Percentiles rank a stretch among this genome's conserved stretches.
Conservation (phyloP, 208 protist species). For the Wallacemonas sp. region DNA sequence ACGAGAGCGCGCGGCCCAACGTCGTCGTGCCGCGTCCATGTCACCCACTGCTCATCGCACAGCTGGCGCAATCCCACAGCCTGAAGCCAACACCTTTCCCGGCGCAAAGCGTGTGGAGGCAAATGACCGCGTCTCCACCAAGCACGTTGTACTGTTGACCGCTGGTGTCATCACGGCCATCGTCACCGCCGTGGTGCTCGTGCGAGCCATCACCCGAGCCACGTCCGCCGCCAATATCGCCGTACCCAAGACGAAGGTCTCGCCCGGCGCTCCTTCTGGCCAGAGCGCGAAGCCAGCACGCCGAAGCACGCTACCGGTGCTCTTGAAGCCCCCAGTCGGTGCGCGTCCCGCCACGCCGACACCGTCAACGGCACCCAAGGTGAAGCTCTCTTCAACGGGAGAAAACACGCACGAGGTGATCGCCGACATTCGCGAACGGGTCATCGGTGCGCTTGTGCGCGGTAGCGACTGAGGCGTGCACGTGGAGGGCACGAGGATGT, state of each 20-base stretch:
- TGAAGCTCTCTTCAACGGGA: constrained; percentile 1
- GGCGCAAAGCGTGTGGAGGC: constrained; percentile 32
- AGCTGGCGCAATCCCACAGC: neutral
- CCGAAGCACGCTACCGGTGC: neutral
- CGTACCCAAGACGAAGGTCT: constrained; percentile 14
- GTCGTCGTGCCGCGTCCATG: constrained; percentile 16
- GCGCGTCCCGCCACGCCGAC: neutral
- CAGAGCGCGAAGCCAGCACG: neutral
- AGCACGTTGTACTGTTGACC: constrained; percentile 18
- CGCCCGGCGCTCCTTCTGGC: too few species aligned
- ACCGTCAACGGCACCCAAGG: neutral
- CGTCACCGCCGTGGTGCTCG: constrained; percentile 17
- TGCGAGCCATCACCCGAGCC: constrained; percentile 11
- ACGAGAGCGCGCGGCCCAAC: constrained; percentile 23
- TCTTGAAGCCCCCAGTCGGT: constrained; percentile 2
- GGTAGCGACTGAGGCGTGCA: too few species aligned
- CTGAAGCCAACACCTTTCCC: constrained; percentile 24
- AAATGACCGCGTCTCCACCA: constrained; percentile 25
- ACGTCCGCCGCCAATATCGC: neutral
- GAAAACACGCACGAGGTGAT: constrained; percentile 2
- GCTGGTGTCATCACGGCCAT: constrained; percentile 18
- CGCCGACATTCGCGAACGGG: constrained; percentile 4
- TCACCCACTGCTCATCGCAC: constrained; percentile 18
- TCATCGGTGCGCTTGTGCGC: constrained; percentile 5
- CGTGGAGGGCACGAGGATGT: too few species aligned